Base-by-base conservation (phyloP, 768 basidiomycete species). In the Xerocomus brunneocitrinus region DNA sequence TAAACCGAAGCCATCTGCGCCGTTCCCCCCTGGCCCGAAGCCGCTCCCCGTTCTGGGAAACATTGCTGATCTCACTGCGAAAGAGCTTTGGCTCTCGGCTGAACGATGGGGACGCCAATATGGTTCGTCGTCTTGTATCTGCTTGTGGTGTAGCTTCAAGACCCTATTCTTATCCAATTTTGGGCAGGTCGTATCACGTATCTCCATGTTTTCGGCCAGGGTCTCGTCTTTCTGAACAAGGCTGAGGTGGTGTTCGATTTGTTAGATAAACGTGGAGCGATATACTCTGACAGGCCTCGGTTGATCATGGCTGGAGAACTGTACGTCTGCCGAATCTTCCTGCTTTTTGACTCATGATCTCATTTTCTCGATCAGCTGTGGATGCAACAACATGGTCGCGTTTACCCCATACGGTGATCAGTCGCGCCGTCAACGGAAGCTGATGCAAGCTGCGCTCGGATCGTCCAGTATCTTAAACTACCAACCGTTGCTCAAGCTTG, bases 271-370 rank as follows among this genome's bases (percentile, higher is more conserved):
- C 78, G 81, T 30, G 85, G 87, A 7, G 71, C 78, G 8, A 82
- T 88, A 28, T 90, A 89, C 66, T 83, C 87, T 8, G 89, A 89
- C 70, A 87, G 85, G 65, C 85, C 85, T 0, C 70, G 73, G 25
- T 71, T 88, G 24, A 74, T 85, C 41, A 89, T 91, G 88, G 73
- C 71, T 13, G 81, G 83, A 24, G 86, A 90, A 48, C 72, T 89
- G 79, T 88, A 61, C 62, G 84, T 80, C 25, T 43, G 3, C 1
- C 14, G 31, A 5, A 16, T 19, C 16, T 16, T 47, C 30, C 14
- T 14, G 13, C 5, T 4, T 13, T 24, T 13, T 38, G 25, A 2
- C 16, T 4, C 35, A 9, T 32, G 39, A 53, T 57, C 52, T 50
- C 47, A 54, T 54, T 9, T 19, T 3, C 16, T 39, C 54, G 56